phyloP scores from a whole-genome alignment of 257 asterid species.

The Solanum chmielewskii region DNA sequence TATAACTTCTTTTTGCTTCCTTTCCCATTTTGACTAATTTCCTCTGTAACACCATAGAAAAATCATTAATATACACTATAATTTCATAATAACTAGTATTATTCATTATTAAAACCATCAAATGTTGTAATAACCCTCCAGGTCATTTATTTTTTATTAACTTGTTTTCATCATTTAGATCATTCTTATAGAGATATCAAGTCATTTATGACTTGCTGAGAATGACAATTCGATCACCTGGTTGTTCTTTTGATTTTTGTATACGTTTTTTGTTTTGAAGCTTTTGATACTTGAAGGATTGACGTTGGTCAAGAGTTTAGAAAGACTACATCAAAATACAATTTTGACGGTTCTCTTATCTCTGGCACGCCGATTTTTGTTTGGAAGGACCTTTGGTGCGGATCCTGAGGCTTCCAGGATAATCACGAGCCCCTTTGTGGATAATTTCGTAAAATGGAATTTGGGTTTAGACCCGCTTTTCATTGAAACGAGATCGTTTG shows the following conservation, averaged over 20 bases:
- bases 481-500: not conserved
- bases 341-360: too few relatives aligned
- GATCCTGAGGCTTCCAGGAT: not conserved
- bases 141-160: too few relatives aligned
- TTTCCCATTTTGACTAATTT: not conserved
- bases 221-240: not conserved
- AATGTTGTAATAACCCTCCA: not conserved
- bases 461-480: not conserved
- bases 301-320: not conserved
- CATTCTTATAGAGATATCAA: too few relatives aligned
- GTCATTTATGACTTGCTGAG: not conserved
- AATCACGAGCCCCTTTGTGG: not conserved
- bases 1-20: too few relatives aligned
- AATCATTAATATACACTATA: not conserved
- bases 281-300: not conserved
- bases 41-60: not conserved
- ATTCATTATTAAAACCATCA: not conserved
- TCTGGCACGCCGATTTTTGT: not conserved
- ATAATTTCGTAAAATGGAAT: too few relatives aligned
- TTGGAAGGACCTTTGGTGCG: not conserved
- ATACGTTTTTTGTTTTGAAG: not conserved
- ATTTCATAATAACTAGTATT: too few relatives aligned
- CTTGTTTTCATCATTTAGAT: not conserved
- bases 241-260: too few relatives aligned
- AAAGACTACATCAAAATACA: not conserved